Evolutionary conservation across 2,329 filamentous ascomycete species (phyloP).

Genomic region (Botrytis elliptica): DNA sequence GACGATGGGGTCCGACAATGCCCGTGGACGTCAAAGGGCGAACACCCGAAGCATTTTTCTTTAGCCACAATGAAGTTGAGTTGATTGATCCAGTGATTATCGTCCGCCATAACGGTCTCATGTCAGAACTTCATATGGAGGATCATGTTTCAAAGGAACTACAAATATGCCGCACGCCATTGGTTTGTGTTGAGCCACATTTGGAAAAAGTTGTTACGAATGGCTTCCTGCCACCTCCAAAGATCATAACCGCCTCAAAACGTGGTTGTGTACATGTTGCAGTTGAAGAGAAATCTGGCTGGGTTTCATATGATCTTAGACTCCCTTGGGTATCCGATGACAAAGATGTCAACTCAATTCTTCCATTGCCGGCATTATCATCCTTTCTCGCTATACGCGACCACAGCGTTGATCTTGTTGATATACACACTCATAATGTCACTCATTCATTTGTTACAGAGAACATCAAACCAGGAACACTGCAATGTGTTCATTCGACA

Average conservation of each 20-base stretch:
- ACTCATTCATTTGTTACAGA: slow-evolving; percentile 63
- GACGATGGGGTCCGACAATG: slow-evolving; percentile 55
- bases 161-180: slow-evolving; percentile 51
- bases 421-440: slow-evolving; percentile 54
- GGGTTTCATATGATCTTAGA: slow-evolving; percentile 51
- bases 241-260: slow-evolving; percentile 51
- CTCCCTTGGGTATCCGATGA: slow-evolving; percentile 39
- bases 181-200: slow-evolving; percentile 43
- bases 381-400: slow-evolving; percentile 60
- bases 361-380: slow-evolving; percentile 57
- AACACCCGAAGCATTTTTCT: slow-evolving; percentile 63
- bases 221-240: slow-evolving; percentile 31
- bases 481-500: slow-evolving; percentile 59
- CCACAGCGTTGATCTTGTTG: slow-evolving; percentile 58
- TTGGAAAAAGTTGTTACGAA: slow-evolving; percentile 40
- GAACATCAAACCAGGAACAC: slow-evolving; percentile 56
- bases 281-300: slow-evolving; percentile 45
- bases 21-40: slow-evolving; percentile 57
- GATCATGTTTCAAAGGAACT: slow-evolving; percentile 44
- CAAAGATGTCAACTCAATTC: slow-evolving; percentile 53
- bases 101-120: slow-evolving; percentile 61
- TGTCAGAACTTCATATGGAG: slow-evolving; percentile 57
- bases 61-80: slow-evolving; percentile 47
- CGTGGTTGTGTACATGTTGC: slow-evolving; percentile 52
- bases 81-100: slow-evolving; percentile 54